Conservation (phyloP, 257 asterid genomes). For the Scutellaria galericulata region DNA sequence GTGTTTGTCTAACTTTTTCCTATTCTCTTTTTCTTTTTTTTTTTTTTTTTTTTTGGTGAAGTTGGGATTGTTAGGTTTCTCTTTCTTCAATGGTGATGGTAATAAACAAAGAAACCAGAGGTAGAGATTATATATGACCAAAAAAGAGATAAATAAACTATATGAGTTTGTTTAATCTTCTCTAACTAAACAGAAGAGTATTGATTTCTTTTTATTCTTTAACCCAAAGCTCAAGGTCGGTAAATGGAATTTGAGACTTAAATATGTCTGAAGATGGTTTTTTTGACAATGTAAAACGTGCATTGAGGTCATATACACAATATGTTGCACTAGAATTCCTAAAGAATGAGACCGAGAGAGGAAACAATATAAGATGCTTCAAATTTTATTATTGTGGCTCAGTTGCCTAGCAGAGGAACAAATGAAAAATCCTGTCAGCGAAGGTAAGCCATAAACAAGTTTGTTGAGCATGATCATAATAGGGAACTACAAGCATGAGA, state of each 20-base stretch:
- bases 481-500: neutral
- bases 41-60: neutral
- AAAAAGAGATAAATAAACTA: neutral
- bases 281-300: slow-evolving; percentile 7
- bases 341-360: too few species aligned
- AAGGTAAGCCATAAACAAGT: slow-evolving; percentile 6
- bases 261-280: neutral
- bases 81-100: slow-evolving; percentile 9
- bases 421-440: slow-evolving; percentile 18
- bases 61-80: slow-evolving; percentile 14
- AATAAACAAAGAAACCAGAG: slow-evolving; percentile 14
- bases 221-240: slow-evolving; percentile 10
- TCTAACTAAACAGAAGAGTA: too few species aligned
- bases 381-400: too few species aligned
- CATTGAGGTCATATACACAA: slow-evolving; percentile 17
- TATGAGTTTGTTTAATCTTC: too few species aligned
- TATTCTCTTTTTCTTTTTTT: neutral
- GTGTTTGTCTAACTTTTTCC: neutral
- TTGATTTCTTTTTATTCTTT: neutral
- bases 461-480: slow-evolving; percentile 23
- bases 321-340: too few species aligned
- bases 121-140: slow-evolving; percentile 1
- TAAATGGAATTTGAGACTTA: neutral
- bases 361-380: too few species aligned
- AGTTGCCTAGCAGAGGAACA: too few species aligned